Evolutionary conservation across 2,329 filamentous ascomycete genomes (phyloP), one percentile per base, ranked within the genome.

Genomic region (Epichloe coenophiala): DNA sequence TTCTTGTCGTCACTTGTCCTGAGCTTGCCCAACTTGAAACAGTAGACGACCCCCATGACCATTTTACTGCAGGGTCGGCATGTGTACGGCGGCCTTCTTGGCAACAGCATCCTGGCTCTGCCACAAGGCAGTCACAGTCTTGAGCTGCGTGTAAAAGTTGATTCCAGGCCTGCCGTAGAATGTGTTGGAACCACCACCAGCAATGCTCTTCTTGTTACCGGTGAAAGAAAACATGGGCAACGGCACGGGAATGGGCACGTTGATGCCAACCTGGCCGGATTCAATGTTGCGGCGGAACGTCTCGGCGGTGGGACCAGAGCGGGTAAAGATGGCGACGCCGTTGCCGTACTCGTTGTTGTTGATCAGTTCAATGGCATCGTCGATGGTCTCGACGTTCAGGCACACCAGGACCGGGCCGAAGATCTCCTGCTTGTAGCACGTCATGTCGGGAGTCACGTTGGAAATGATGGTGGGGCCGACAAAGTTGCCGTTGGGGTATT

Each of bases 111-210:
- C 90, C 62, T 90, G 82, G 54, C 78, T 81, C 62, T 81, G 81
- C 93, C 93, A 98, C 65, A 94, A 71, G 58, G 88, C 84, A 49
- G 93, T 98, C 46, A 98, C 93, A 3, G 93, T 98, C 86, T 98
- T 97, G 64, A 86, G 79, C 72, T 97, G 93, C 3, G 93, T 98
- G 70, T 95, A 97, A 66, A 98, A 98, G 64, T 86, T 83, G 65
- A 98, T 70, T 23, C 91, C 93, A 1, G 89, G 88, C 69, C 87
- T 86, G 58, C 93, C 93, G 70, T 98, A 98, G 67, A 98, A 97
- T 15, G 89, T 95, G 71, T 80, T 95, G 38, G 87, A 86, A 54
- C 93, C 91, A 48, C 90, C 90, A 50, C 91, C 93, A 1, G 93
- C 93, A 51, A 97, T 76, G 62, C 83, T 88, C 77, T 86, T 90